Percentiles rank a stretch among this genome's conserved stretches.
These are phyloP conservation scores for Zygoascus tannicola DNA, from an alignment of 805 yeast genomes.

Conservation along the genomic window DNA sequence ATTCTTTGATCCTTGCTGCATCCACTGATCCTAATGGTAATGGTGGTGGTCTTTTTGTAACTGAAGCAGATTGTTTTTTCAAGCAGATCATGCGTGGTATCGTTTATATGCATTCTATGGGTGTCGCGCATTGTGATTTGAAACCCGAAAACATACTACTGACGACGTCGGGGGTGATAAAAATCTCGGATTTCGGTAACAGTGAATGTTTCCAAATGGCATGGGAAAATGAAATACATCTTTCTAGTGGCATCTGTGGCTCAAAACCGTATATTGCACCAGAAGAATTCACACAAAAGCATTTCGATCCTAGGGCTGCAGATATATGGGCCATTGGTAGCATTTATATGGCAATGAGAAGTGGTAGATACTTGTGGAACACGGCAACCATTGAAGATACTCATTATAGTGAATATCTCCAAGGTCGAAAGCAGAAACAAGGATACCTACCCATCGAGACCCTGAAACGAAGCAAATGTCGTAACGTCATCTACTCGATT, in stretches of 20 bases:
- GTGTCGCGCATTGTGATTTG: conserved; percentile 89
- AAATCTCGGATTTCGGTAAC: conserved; percentile 82
- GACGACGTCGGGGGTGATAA: conserved; percentile 54
- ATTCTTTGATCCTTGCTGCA: conserved; percentile 45
- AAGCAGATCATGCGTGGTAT: conserved; percentile 80
- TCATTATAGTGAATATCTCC: conserved; percentile 64
- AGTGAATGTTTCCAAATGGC: conserved; percentile 85
- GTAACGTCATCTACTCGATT: conserved; percentile 88
- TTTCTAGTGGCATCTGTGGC: conserved; percentile 70
- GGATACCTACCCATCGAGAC: conserved; percentile 90
- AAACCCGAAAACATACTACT: conserved; percentile 81
- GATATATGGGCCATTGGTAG: conserved; percentile 90
- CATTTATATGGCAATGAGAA: conserved; percentile 68
- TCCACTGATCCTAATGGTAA: neutral
- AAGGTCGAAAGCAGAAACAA: conserved; percentile 66
- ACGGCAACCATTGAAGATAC: conserved; percentile 66
- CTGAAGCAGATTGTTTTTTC: conserved; percentile 82
- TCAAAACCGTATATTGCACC: conserved; percentile 91
- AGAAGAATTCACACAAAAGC: conserved; percentile 56
- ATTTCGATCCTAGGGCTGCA: conserved; percentile 67
- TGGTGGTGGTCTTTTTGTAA: conserved; percentile 40
- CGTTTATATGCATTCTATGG: conserved; percentile 78
- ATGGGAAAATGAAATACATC: conserved; percentile 70
- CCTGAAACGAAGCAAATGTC: conserved; percentile 76
- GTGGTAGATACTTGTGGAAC: conserved; percentile 91